phyloP scores from a whole-genome alignment of 148 eudicot species.

The Selenicereus undatus region DNA sequence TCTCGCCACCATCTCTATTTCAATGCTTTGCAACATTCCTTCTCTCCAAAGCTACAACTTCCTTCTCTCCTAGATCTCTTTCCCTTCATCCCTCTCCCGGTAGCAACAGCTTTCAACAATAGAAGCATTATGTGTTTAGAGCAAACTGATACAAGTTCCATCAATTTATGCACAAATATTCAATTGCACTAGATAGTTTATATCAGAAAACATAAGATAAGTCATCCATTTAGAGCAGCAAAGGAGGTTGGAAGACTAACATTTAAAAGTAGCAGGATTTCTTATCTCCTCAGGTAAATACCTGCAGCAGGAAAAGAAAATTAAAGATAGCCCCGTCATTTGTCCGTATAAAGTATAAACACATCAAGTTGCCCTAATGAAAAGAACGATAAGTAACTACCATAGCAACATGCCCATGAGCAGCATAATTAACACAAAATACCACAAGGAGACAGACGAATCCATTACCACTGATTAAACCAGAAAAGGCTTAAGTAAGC shows the following conservation, averaged over 20 bases:
- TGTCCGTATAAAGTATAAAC: background rate
- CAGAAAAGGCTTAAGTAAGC: background rate
- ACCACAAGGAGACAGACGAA: background rate
- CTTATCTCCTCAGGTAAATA: slow-evolving; percentile 99
- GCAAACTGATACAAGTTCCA: no score
- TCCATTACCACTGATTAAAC: background rate
- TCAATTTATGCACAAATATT: no score
- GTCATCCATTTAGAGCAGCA: background rate
- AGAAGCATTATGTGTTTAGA: no score
- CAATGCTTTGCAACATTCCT: no score
- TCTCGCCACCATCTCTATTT: no score
- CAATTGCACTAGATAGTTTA: no score
- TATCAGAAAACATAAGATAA: background rate
- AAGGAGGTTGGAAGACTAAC: slow-evolving; percentile 46
- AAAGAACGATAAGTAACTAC: background rate
- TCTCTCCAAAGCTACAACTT: no score
- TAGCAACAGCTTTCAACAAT: no score
- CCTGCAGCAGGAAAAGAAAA: slow-evolving; percentile 38
- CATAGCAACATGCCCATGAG: background rate
- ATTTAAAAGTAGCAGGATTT: slow-evolving; percentile 86
- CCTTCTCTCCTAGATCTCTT: no score
- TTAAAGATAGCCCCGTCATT: background rate
- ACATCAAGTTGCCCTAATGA: background rate
- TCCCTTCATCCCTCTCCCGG: no score
- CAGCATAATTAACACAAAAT: background rate